These are phyloP conservation scores for Pseudogymnoascus sp. DNA, from an alignment of 2,329 filamentous ascomycete genomes.

Conservation along the genomic window DNA sequence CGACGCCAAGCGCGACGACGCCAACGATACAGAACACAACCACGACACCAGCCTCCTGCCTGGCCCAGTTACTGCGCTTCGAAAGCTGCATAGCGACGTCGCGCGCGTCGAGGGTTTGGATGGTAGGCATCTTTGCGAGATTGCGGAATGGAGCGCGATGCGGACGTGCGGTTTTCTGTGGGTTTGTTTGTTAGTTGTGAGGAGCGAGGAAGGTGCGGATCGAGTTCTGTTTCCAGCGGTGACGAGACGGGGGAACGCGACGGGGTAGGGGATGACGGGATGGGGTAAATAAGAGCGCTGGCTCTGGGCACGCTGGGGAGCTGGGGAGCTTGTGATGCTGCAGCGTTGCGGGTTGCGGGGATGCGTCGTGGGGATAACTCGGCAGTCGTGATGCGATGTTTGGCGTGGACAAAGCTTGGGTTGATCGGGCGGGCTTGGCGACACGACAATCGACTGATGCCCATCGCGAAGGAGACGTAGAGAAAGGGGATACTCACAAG, in stretches of 20 bases:
- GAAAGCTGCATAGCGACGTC: slow-evolving; percentile 32
- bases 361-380: not conserved
- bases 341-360: not conserved
- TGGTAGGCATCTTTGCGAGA: slow-evolving; percentile 16
- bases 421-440: not conserved
- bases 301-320: not conserved
- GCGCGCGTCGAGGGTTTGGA: slow-evolving; percentile 11
- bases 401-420: not conserved
- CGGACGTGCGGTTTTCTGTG: not conserved
- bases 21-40: slow-evolving; percentile 55
- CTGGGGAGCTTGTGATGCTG: not conserved
- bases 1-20: slow-evolving; percentile 42
- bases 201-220: not conserved
- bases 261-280: not conserved
- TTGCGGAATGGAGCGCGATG: slow-evolving; percentile 2
- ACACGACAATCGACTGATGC: not conserved
- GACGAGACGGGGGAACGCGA: not conserved
- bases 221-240: not conserved
- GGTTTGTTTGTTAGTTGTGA: not conserved
- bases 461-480: not conserved
- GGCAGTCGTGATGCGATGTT: slow-evolving; percentile 2
- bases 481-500: not conserved
- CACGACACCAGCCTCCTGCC: slow-evolving; percentile 48
- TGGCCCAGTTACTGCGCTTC: slow-evolving; percentile 50
- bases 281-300: not conserved